Percentiles rank a stretch among this genome's conserved stretches.
Evolutionary conservation across 345 rosid species (phyloP).

Genomic region (Kandelia obovata): DNA sequence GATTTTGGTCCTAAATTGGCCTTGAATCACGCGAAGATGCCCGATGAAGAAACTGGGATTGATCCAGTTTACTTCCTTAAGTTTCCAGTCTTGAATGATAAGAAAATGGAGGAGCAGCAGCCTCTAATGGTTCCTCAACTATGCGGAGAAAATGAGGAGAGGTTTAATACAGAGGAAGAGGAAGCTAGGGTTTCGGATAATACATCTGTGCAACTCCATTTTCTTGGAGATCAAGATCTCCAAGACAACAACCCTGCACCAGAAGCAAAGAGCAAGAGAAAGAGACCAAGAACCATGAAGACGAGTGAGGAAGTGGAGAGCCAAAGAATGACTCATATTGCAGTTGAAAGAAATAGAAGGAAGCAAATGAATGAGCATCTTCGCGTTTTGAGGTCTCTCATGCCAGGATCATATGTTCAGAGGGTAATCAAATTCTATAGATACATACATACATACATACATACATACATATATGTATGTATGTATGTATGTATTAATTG

Average conservation of each 20-base stretch:
- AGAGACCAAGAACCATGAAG: conserved; percentile 67
- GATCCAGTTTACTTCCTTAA: conserved; percentile 87
- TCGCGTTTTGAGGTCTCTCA: conserved; percentile 82
- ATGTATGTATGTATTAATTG: too few species aligned
- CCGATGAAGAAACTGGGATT: conserved; percentile 57
- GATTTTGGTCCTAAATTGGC: conserved; percentile 80
- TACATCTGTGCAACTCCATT: conserved; percentile 51
- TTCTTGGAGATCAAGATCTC: conserved; percentile 36
- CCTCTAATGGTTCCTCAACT: conserved; percentile 30
- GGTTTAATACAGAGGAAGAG: conserved; percentile 34
- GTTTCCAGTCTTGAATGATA: conserved; percentile 79
- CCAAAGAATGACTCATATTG: conserved; percentile 92
- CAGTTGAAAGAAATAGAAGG: conserved; percentile 84
- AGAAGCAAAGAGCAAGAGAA: conserved; percentile 66
- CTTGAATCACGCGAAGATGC: conserved; percentile 53
- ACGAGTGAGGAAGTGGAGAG: conserved; percentile 92
- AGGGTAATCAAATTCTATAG: conserved; percentile 41
- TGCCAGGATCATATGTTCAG: conserved; percentile 98
- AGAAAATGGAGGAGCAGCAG: conserved; percentile 24
- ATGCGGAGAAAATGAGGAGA: conserved; percentile 21
- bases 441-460: neutral
- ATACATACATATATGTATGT: too few species aligned
- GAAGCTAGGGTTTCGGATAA: conserved; percentile 52
- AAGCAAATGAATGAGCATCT: conserved; percentile 98
- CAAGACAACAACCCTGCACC: conserved; percentile 25